Base-by-base conservation (phyloP, 2,329 filamentous ascomycete species). In the Lecanoromycetidae sp. region DNA sequence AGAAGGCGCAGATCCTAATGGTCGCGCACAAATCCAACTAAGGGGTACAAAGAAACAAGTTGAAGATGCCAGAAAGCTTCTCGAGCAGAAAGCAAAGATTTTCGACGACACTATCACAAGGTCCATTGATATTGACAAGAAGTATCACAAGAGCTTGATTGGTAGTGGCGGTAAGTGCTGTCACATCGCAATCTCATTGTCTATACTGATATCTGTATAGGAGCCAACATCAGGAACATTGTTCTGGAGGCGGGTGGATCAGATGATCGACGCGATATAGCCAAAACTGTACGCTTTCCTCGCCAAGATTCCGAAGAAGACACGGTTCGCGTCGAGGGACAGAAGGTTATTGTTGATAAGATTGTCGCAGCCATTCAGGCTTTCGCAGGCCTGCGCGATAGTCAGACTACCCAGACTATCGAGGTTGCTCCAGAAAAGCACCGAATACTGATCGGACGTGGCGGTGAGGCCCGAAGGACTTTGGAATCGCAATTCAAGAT, bases 31-130 rank as follows among this genome's bases (percentile, higher is more conserved):
- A 58, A 90, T 98, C 59, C 81, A 80, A 62, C 77, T 98, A 65
- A 93, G 87, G 75, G 91, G 91, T 46, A 94, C 87, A 20, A 91
- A 94, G 70, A 72, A 84, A 56, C 83, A 91, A 61, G 91, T 98
- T 42, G 81, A 87, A 40, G 84, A 88, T 56, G 90, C 91, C 4
- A 91, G 91, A 76, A 91, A 91, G 69, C 69, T 91, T 41, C 74
- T 98, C 20, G 80, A 90, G 63, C 84, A 91, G 67, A 87, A 88
- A 68, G 82, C 84, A 46, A 82, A 81, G 52, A 74, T 87, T 17
- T 95, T 95, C 57, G 87, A 96, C 58, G 81, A 91, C 55, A 94
- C 86, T n/a, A 74, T 95, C 42, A 78, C 81, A 13, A 80, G 82
- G 68, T 87, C 80, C 10, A 71, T 98, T 40, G 84, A 93, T 27